Conservation (phyloP, 1,284 basidiomycete species). For the Hymenochaete sp. region DNA sequence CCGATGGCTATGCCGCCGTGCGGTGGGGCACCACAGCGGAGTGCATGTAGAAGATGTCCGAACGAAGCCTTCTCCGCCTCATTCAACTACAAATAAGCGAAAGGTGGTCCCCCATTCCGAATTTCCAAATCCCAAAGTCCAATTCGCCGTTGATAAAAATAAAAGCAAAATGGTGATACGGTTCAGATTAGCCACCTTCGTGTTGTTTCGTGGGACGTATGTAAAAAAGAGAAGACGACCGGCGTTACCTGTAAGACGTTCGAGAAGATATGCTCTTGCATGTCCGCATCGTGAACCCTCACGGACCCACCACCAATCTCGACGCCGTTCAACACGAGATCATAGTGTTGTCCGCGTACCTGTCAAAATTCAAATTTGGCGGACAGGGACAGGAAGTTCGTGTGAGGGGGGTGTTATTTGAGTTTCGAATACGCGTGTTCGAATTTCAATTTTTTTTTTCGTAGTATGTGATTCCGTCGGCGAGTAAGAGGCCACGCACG, state of each 20-base stretch:
- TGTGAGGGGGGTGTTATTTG: background rate
- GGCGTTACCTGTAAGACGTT: slow-evolving; percentile 65
- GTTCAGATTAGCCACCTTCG: background rate
- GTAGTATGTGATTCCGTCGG: background rate
- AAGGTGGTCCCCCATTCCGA: no score
- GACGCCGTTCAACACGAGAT: slow-evolving; percentile 90
- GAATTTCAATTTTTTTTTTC: background rate
- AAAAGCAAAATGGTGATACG: no score
- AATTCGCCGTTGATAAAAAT: no score
- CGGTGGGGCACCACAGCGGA: slow-evolving; percentile 85
- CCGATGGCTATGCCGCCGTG: slow-evolving; percentile 94
- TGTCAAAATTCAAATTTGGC: slow-evolving; percentile 25
- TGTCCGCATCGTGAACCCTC: slow-evolving; percentile 77
- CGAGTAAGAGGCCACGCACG: background rate
- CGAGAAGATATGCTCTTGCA: slow-evolving; percentile 81
- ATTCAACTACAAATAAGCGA: slow-evolving; percentile 45
- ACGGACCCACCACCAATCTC: slow-evolving; percentile 94
- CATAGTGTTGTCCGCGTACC: slow-evolving; percentile 94
- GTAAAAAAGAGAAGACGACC: background rate
- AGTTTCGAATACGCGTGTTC: background rate
- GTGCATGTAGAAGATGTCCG: slow-evolving; percentile 75
- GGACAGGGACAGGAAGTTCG: background rate
- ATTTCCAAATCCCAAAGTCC: no score
- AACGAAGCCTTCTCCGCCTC: slow-evolving; percentile 71
- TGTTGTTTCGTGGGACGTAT: background rate